Evolutionary conservation across 2,329 filamentous ascomycete genomes (phyloP), one percentile per base, ranked within the genome.

Genomic region (Diaporthe batatas): DNA sequence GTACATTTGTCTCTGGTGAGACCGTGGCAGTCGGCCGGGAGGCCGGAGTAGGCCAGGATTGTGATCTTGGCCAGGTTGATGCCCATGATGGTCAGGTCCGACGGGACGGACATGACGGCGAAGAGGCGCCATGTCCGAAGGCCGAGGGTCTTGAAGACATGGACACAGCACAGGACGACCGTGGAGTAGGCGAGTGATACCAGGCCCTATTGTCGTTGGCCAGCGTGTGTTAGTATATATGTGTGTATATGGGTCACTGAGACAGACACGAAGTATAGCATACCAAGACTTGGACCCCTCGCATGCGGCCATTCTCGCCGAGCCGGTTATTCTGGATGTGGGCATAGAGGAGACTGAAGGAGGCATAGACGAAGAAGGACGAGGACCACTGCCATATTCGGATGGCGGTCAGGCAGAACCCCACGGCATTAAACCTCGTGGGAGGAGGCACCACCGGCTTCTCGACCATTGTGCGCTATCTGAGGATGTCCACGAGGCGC

Each of bases 321-420:
- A 75, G 68, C 21, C 57, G 47, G 34, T 67, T 73, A 5, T 34
- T 68, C 58, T 70, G 68, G 23, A 73, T 69, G 39, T 73, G 69
- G 2, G 67, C 54, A n/a, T 72, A 72, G 4, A 75, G 65, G 4
- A 75, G 44, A 39, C 57, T 69, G 51, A 75, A 74, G 53, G 74
- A 76, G 72, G 65, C 71, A 68, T 70, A 75, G 47, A 76, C 74
- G 67, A 76, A 72, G 51, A 91, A 72, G 12, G 77, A 76, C 23
- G 76, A 78, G 53, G 62, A 64, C 54, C 74, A 75, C 54, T 79
- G 77, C 70, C 76, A 76, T n/a, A 76, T 54, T 16, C 77, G 72
- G 62, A 78, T 58, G 16, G 57, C 67, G 1, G 75, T 70, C 23
- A 75, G 58, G 62, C 72, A 68, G 25, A 77, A 68, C 55, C 57